Evolutionary conservation across 257 asterid species (phyloP), one percentile per base, ranked within the genome.

Genomic region (Solanum medicagineum): DNA sequence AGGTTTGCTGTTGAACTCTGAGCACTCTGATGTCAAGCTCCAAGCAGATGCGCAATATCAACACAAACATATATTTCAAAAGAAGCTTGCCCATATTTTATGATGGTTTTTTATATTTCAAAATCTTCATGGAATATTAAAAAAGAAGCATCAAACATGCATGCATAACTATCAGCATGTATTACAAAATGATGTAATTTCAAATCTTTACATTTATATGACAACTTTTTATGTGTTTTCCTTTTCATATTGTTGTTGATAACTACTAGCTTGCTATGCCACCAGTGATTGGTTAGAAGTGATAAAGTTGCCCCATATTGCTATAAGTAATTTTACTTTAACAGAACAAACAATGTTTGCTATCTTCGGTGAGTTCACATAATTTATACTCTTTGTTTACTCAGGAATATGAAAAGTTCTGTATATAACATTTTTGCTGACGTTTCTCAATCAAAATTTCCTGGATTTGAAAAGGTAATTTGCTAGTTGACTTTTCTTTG

Each of bases 391-490:
- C 55, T 84, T 13, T 83, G 47, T 85, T 85, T 80, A 56, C 86
- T 57, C 90, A 96, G 99, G 92, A 81, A 93, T 88, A 92, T 94
- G 98, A 96, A 87, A 88, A 91, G 91, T 86, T 87, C 93, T 44
- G 96, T 96, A 53, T 93, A 93, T 89, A 62, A 96, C 85, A 94
- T 95, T 60, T 93, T 92, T 88, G 98, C 92, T 74, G 97, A 94
- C 71, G 97, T 93, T 87, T 85, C 88, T 91, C 88, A 90, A 87
- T 66, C 87, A 9, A 90, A 86, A 87, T 97, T 91, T 90, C 97
- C 98, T 26, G 92, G 93, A 84, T 94, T 96, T 89, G 92, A 92
- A 83, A 90, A 95, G 98, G 99, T 92, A 89, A 12, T 40, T 86
- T 59, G 77, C 79, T 63, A 16, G 9, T 68, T 47, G 16, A 17